Evolutionary conservation across 805 yeast species (phyloP).

Genomic region (Barnettozyma siamensis): DNA sequence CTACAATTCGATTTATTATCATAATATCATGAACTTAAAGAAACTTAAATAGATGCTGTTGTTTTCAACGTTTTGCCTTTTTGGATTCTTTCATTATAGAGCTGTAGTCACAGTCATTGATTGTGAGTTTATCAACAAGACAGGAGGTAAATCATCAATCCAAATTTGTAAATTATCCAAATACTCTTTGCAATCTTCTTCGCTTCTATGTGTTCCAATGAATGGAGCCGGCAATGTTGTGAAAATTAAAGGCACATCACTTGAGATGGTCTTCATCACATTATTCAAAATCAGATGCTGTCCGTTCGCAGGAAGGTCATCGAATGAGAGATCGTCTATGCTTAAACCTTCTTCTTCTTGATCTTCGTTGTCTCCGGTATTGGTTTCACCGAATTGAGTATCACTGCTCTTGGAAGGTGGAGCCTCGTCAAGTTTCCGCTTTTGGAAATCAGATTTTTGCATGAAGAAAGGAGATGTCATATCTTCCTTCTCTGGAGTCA

Average conservation of each 20-base stretch:
- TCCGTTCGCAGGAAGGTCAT: constrained; percentile 85
- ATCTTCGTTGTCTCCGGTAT: not conserved
- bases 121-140: constrained; percentile 78
- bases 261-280: constrained; percentile 64
- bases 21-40: no score
- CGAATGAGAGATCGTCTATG: constrained; percentile 48
- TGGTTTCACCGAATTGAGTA: no score
- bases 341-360: constrained; percentile 24
- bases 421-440: constrained; percentile 3
- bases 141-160: constrained; percentile 80
- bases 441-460: not conserved
- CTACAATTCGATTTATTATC: no score
- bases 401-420: not conserved
- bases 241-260: constrained; percentile 66
- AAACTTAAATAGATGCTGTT: not conserved
- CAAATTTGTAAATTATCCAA: constrained; percentile 71
- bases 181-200: constrained; percentile 66
- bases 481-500: not conserved
- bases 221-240: constrained; percentile 89
- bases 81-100: constrained; percentile 35
- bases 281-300: constrained; percentile 88
- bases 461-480: not conserved
- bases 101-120: constrained; percentile 96
- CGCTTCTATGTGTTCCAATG: constrained; percentile 71
- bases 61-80: no score